Percentiles rank a stretch among this genome's conserved stretches.
Conservation (phyloP, 1,284 basidiomycete species). For the Earliella scabrosa region DNA sequence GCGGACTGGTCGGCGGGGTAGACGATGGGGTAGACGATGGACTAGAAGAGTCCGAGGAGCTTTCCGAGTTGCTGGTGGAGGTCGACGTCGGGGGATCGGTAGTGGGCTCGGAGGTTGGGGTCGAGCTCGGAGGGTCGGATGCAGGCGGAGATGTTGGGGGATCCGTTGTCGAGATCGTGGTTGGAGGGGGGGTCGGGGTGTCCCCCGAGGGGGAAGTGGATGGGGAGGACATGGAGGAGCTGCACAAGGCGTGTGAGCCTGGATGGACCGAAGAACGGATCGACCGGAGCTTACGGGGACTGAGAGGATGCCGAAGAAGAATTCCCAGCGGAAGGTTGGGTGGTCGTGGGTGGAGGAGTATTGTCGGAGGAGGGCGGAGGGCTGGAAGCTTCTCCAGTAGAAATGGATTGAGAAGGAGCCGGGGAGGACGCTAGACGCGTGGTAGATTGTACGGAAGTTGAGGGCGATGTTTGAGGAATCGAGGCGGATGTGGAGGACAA, state of each 20-base stretch:
- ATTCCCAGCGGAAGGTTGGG: neutral
- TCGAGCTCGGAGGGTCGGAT: conserved; percentile 6
- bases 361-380: neutral
- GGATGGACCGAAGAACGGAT: neutral
- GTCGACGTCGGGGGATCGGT: conserved; percentile 5
- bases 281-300: conserved; percentile 6
- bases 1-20: conserved; percentile 9
- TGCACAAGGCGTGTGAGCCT: neutral
- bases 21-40: conserved; percentile 12
- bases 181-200: conserved; percentile 3
- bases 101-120: conserved; percentile 11
- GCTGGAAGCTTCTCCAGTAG: neutral
- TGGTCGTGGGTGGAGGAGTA: neutral
- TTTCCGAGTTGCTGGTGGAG: neutral
- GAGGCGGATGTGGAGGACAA: neutral
- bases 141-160: conserved; percentile 23
- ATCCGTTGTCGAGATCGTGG: conserved; percentile 13
- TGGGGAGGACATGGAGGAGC: conserved; percentile 10
- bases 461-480: neutral
- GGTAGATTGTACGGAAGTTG: neutral
- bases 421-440: conserved; percentile 1
- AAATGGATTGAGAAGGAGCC: neutral
- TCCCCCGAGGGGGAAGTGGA: conserved; percentile 9
- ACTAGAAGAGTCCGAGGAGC: neutral
- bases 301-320: conserved; percentile 1